A percentile compares a stretch with the other conserved stretches of the same genome.
phyloP scores from a whole-genome alignment of 73 alveolate species.

The Blepharisma japonicum region DNA sequence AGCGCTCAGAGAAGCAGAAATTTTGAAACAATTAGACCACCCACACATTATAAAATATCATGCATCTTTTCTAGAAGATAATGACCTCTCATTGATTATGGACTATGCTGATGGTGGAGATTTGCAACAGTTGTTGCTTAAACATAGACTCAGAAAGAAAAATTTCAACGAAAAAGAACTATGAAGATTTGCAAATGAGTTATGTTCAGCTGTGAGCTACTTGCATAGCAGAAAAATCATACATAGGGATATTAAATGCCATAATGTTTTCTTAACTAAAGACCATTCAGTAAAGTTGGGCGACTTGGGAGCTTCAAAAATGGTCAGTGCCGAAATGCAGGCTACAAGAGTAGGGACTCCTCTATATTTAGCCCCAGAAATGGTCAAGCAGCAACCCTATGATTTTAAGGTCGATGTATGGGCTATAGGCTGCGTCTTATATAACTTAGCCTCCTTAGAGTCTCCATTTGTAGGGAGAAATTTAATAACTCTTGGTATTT shows the following conservation, averaged over 20 bases:
- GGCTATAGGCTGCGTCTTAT: conserved; percentile 95
- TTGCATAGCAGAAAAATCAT: conserved; percentile 86
- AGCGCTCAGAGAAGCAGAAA: conserved; percentile 74
- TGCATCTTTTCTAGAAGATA: conserved; percentile 89
- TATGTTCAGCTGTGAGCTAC: conserved; percentile 80
- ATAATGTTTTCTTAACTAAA: conserved; percentile 82
- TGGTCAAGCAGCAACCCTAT: conserved; percentile 91
- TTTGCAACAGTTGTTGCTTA: conserved; percentile 52
- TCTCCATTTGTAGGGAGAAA: conserved; percentile 97
- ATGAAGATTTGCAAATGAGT: conserved; percentile 88
- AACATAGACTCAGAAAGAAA: conserved; percentile 44
- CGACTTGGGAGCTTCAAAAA: conserved; percentile 96
- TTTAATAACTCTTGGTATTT: conserved; percentile 83
- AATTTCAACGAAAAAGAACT: conserved; percentile 68
- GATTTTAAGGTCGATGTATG: conserved; percentile 96
- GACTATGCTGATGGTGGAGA: conserved; percentile 98
- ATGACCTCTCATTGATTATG: conserved; percentile 88
- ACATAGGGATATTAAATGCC: conserved; percentile 95
- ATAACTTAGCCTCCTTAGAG: conserved; percentile 83
- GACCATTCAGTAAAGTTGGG: conserved; percentile 70
- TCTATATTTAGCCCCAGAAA: conserved; percentile 93
- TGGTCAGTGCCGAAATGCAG: conserved; percentile 67
- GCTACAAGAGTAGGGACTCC: conserved; percentile 98
- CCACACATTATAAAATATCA: conserved; percentile 84
- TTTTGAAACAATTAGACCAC: conserved; percentile 78